Conservation (phyloP, 2,329 filamentous ascomycete species). For the Raffaelea deltoideospora region DNA sequence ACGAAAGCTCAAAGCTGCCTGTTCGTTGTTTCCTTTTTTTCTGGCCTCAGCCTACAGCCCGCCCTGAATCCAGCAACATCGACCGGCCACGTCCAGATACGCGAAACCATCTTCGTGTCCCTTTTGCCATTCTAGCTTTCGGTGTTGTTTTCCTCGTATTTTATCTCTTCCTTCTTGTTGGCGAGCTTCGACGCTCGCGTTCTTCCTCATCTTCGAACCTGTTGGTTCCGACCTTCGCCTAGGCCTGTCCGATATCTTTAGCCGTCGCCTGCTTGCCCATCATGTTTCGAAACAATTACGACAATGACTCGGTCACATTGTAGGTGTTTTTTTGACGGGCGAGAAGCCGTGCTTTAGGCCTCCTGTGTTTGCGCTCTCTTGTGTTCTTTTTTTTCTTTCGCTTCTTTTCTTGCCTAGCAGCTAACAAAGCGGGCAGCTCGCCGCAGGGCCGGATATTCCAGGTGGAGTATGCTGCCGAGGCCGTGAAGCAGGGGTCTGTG, state of each 20-base stretch:
- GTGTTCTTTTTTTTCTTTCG: slow-evolving; percentile 8
- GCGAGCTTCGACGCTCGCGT: background rate
- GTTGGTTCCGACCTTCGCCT: no score
- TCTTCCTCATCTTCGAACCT: background rate
- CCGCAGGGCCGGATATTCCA: slow-evolving; percentile 99
- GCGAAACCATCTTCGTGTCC: background rate
- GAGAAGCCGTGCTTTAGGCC: no score
- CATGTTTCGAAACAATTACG: slow-evolving; percentile 99
- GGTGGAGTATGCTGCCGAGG: slow-evolving; percentile 97
- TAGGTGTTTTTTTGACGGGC: no score
- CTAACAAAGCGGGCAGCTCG: slow-evolving; percentile 50
- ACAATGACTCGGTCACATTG: slow-evolving; percentile 99
- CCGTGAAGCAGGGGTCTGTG: slow-evolving; percentile 96
- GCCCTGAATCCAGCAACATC: background rate
- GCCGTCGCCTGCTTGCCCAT: slow-evolving; percentile 19
- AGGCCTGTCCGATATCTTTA: background rate
- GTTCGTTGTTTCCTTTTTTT: no score
- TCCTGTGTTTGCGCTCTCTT: slow-evolving; percentile 5
- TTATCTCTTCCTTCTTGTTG: no score
- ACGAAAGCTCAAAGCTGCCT: slow-evolving; percentile 12
- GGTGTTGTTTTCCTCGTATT: no score
- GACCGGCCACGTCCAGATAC: no score
- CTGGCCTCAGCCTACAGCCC: no score
- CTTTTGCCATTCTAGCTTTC: no score
- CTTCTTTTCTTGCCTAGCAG: slow-evolving; percentile 13